Conservation (phyloP, 2,329 filamentous ascomycete species). For the Ilyonectria destructans region DNA sequence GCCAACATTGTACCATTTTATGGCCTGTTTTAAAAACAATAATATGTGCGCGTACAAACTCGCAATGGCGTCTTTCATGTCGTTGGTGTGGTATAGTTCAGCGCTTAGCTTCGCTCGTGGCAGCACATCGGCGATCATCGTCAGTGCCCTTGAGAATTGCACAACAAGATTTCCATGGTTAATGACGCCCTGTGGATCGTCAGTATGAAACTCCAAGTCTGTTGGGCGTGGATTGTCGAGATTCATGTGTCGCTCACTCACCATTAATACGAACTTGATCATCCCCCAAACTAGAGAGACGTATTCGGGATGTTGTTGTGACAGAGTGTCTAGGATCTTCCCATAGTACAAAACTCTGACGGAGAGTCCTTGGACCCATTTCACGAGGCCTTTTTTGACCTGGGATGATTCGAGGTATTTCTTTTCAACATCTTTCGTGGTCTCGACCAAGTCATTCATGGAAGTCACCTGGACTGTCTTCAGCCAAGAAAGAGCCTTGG, state of each 20-base stretch:
- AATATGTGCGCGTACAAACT: conserved; percentile 18
- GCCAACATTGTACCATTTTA: conserved; percentile 13
- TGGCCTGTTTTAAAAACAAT: conserved; percentile 16
- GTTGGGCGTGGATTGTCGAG: background rate
- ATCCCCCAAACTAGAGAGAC: conserved; percentile 12
- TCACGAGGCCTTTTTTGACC: background rate
- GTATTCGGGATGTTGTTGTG: conserved; percentile 16
- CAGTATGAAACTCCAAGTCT: background rate
- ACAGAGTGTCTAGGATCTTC: background rate
- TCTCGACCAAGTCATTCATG: background rate
- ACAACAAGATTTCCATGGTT: conserved; percentile 20
- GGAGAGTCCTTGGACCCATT: background rate
- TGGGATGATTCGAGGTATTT: background rate
- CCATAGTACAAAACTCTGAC: background rate
- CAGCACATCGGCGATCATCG: conserved; percentile 5
- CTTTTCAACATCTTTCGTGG: background rate
- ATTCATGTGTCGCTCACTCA: background rate
- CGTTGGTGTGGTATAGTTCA: conserved; percentile 13
- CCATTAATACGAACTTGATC: conserved; percentile 9
- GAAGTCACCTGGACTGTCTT: background rate
- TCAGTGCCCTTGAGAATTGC: conserved; percentile 7
- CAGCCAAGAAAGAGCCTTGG: background rate
- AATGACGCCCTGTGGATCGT: conserved; percentile 1
- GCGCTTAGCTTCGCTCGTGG: conserved; percentile 14
- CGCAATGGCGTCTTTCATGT: conserved; percentile 17